Evolutionary conservation across 2,329 filamentous ascomycete genomes (phyloP).

Genomic region (Fusarium keratoplasticum): DNA sequence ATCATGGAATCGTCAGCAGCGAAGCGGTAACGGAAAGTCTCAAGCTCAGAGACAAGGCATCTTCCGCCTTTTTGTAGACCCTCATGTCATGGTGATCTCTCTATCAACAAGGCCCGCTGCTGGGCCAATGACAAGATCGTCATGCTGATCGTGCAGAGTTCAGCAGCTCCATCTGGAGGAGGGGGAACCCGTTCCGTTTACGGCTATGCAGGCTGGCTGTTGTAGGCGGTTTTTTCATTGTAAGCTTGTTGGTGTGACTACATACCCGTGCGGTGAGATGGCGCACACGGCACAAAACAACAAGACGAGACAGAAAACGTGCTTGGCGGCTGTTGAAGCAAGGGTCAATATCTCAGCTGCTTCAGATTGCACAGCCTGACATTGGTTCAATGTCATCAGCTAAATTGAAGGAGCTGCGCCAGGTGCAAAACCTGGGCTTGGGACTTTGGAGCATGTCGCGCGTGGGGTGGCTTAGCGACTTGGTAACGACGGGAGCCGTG

Average conservation of each 20-base stretch:
- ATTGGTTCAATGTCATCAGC: neutral
- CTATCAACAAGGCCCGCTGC: slow-evolving; percentile 8
- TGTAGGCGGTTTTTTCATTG: neutral
- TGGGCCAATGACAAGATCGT: slow-evolving; percentile 37
- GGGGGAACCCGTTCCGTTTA: neutral
- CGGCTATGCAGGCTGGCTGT: slow-evolving; percentile 1
- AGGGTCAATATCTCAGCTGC: slow-evolving; percentile 13
- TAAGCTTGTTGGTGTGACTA: neutral
- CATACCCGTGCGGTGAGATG: neutral
- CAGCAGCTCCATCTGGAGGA: slow-evolving; percentile 1
- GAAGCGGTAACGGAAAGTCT: slow-evolving; percentile 12
- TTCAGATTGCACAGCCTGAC: slow-evolving; percentile 19
- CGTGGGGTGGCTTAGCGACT: slow-evolving; percentile 22
- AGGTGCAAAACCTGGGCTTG: no score
- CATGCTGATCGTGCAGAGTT: slow-evolving; percentile 32
- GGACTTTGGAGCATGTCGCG: neutral
- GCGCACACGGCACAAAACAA: neutral
- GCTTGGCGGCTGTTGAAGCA: neutral
- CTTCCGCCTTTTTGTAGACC: slow-evolving; percentile 7
- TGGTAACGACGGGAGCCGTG: slow-evolving; percentile 7
- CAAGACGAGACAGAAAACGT: neutral
- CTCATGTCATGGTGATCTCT: slow-evolving; percentile 6
- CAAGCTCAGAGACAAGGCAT: slow-evolving; percentile 7
- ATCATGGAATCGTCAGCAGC: neutral
- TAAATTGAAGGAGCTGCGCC: slow-evolving; percentile 28